Evolutionary conservation across 1,284 basidiomycete genomes (phyloP), one percentile per base, ranked within the genome.

Genomic region (Kalmanozyma brasiliensis): DNA sequence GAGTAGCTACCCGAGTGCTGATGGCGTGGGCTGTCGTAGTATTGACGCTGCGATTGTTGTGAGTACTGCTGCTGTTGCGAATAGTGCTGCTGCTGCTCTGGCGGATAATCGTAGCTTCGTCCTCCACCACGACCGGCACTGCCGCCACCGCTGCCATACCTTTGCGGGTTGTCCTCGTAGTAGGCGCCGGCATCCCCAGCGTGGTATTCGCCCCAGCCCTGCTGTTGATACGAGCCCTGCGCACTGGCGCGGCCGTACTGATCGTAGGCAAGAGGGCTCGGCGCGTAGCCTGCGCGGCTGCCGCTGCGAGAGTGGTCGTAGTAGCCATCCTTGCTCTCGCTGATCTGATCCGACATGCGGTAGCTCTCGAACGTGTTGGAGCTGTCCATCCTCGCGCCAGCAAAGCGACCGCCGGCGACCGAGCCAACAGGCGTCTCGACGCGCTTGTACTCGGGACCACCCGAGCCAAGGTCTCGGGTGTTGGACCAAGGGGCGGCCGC

Each of bases 161-260:
- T 61, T 46, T 55, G 57, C n/a, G 68, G 40, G 49, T 68, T 67
- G 51, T 76, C 63, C 24, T 68, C 65, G 57, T 77, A 77, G 44
- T 77, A 71, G 10, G 75, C 75, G 20, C 75, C 75, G 9, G 73
- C 74, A 36, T 77, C 75, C 16, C 75, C 75, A 8, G 67, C 65
- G 42, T 74, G 71, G 59, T 77, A 69, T 46, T 77, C 75, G 24
- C 73, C 75, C 75, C 75, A 77, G 8, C 75, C 75, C 37, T 77
- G 74, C 43, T 76, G 74, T 48, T 65, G 62, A 42, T 73, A 70
- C 30, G 44, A 40, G 43, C 61, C 42, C 26, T 47, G 43, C 29
- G 42, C 24, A 47, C 43, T 52, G 57, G 40, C 42, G 11, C 44
- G 49, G 17, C 32, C 43, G 22, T 56, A 56, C 34, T 55, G 47